phyloP scores from a whole-genome alignment of 2,329 filamentous ascomycete species.

The Trichoderma guizhouense region DNA sequence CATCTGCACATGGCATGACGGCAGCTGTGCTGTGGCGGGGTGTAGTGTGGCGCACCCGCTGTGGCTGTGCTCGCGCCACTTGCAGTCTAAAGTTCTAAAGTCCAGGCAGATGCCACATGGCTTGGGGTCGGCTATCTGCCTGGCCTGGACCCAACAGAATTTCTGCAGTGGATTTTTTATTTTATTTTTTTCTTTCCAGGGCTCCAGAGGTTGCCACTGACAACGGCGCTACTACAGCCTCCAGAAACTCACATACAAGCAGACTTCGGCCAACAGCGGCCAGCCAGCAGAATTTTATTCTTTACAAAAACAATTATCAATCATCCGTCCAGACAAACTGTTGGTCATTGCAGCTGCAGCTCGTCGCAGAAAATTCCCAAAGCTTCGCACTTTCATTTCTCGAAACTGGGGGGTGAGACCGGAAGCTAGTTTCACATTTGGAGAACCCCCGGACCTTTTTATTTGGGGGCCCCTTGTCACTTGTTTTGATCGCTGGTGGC shows the following conservation, averaged over 20 bases:
- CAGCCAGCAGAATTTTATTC: neutral
- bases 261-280: neutral
- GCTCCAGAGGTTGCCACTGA: constrained; percentile 37
- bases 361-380: neutral
- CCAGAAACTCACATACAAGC: constrained; percentile 11
- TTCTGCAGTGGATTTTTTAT: neutral
- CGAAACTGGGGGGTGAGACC: neutral
- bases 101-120: neutral
- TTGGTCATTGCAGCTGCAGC: neutral
- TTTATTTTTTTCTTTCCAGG: neutral
- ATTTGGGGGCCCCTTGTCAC: neutral
- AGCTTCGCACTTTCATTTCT: constrained; percentile 6
- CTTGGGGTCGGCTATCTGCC: neutral
- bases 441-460: neutral
- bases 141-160: neutral
- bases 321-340: constrained; percentile 14
- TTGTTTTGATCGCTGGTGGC: constrained; percentile 12
- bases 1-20: constrained; percentile 7
- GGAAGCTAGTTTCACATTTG: constrained; percentile 10
- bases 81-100: neutral
- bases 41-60: constrained; percentile 12
- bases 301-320: neutral
- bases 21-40: constrained; percentile 12
- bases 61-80: constrained; percentile 17
- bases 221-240: constrained; percentile 32